A percentile compares a stretch with the other conserved stretches of the same genome.
Evolutionary conservation across 108 stramenopile genomes (phyloP).

Genomic region (Cyclostephanos invisitatus): DNA sequence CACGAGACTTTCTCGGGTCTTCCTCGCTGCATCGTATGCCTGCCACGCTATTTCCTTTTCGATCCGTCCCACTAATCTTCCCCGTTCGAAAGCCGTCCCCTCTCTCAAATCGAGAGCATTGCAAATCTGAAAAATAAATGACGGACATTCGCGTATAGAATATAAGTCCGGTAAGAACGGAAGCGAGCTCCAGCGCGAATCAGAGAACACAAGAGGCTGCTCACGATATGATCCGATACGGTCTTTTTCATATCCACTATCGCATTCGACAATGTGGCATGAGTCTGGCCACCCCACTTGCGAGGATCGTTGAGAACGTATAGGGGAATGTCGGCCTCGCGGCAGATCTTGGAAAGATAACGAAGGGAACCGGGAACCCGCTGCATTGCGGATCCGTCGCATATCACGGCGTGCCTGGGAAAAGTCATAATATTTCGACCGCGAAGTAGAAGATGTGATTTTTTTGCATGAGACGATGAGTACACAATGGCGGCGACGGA

Average conservation of each 20-base stretch:
- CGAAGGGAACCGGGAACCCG: conserved; percentile 79
- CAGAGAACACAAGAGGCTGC: conserved; percentile 15
- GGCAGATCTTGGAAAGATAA: conserved; percentile 63
- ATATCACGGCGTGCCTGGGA: conserved; percentile 77
- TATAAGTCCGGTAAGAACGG: neutral
- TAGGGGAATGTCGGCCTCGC: conserved; percentile 75
- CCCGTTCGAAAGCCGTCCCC: conserved; percentile 72
- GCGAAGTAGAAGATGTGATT: neutral
- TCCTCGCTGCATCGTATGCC: conserved; percentile 54
- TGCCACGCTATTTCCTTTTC: conserved; percentile 80
- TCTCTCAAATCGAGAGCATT: conserved; percentile 59
- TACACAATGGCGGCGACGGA: too few relatives aligned
- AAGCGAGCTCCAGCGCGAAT: neutral
- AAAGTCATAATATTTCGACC: neutral
- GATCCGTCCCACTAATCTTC: conserved; percentile 64
- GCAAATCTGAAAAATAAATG: conserved; percentile 16
- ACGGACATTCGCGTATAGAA: neutral
- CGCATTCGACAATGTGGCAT: conserved; percentile 60
- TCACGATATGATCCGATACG: conserved; percentile 63
- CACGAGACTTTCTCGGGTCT: conserved; percentile 53
- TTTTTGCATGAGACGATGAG: neutral
- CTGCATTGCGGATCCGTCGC: conserved; percentile 83
- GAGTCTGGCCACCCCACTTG: conserved; percentile 72
- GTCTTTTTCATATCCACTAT: conserved; percentile 63
- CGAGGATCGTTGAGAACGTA: conserved; percentile 84